Evolutionary conservation across 345 rosid genomes (phyloP).

Genomic region (Conringia planisiliqua): DNA sequence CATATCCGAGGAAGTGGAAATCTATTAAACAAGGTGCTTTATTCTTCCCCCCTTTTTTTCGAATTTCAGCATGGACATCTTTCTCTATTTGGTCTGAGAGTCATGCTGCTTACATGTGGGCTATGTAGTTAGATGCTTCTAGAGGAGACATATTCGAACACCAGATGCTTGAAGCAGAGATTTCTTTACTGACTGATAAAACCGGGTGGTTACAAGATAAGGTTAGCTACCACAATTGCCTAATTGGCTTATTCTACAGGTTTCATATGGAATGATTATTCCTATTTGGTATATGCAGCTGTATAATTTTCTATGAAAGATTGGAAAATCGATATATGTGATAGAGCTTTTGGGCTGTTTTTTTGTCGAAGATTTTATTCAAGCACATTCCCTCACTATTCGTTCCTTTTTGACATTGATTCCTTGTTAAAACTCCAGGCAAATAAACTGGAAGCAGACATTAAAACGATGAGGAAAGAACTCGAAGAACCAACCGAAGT

Average conservation of each 20-base stretch:
- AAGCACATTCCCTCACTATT: background rate
- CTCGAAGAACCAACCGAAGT: constrained; percentile 89
- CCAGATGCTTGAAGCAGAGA: constrained; percentile 78
- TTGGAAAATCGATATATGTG: background rate
- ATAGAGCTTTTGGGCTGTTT: background rate
- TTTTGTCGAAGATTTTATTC: background rate
- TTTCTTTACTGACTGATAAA: constrained; percentile 62
- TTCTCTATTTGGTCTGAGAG: constrained; percentile 18
- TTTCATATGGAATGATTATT: background rate
- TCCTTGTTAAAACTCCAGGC: constrained; percentile 43
- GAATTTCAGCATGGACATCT: background rate
- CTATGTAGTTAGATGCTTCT: constrained; percentile 50
- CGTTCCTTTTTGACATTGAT: background rate
- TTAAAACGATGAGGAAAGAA: constrained; percentile 69
- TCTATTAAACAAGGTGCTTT: constrained; percentile 52
- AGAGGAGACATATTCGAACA: constrained; percentile 65
- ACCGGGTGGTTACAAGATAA: constrained; percentile 58
- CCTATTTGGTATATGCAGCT: background rate
- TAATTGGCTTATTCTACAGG: background rate
- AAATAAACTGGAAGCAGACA: constrained; percentile 55
- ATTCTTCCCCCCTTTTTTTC: background rate
- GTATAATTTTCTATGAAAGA: background rate
- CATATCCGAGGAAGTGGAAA: constrained; percentile 40
- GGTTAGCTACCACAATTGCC: constrained; percentile 45
- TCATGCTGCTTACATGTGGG: constrained; percentile 16